Conservation (phyloP, 129 eudicot genomes). For the Tanacetum coccineum region DNA sequence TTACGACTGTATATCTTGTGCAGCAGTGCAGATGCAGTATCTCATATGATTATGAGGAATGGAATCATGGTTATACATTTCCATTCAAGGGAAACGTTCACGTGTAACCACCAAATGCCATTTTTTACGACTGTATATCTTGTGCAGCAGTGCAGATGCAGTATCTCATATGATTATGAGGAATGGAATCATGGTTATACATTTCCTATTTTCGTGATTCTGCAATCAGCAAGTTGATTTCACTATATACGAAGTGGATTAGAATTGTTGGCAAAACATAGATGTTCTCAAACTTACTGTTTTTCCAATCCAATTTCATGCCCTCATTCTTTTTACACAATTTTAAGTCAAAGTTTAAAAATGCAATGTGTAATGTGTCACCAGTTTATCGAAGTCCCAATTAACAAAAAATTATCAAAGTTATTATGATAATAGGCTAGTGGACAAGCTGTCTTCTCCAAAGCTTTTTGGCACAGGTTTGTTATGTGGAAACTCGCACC, state of each 20-base stretch:
- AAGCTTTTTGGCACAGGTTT: no score
- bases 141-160: conserved; percentile 5
- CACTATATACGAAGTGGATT: conserved; percentile 2
- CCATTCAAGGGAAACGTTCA: not conserved
- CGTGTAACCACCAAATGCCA: conserved; percentile 20
- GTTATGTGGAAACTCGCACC: no score
- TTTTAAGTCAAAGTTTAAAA: conserved; percentile 1
- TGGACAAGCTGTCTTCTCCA: not conserved
- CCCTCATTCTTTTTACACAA: conserved; percentile 6
- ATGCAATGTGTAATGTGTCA: not conserved
- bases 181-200: not conserved
- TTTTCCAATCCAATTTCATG: not conserved
- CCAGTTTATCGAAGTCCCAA: not conserved
- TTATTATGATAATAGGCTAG: not conserved
- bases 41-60: no score
- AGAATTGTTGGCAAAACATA: not conserved
- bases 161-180: not conserved
- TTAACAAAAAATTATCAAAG: not conserved
- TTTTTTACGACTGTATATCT: conserved; percentile 1
- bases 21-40: no score
- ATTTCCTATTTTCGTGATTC: conserved; percentile 13
- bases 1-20: conserved; percentile 4
- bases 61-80: no score
- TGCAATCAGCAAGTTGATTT: not conserved
- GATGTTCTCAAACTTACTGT: conserved; percentile 1